These are phyloP conservation scores for Ajuga reptans DNA, from an alignment of 305 asterid species.

Conservation along the genomic window DNA sequence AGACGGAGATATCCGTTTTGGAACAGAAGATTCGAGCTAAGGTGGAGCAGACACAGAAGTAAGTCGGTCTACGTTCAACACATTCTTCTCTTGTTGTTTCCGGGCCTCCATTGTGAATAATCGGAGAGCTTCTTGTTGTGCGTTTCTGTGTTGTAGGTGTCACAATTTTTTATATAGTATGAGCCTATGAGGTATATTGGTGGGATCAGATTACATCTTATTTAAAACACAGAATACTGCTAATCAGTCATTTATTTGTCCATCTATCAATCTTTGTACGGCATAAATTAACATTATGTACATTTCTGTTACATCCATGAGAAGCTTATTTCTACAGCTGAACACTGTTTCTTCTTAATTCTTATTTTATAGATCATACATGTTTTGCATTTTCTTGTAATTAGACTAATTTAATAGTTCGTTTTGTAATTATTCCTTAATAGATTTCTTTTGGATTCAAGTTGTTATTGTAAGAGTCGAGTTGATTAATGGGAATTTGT, in stretches of 20 bases:
- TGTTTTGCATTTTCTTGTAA: too few species aligned
- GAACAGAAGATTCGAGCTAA: constrained; percentile 92
- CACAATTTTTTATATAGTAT: constrained; percentile 27
- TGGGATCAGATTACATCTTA: constrained; percentile 23
- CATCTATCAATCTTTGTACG: constrained; percentile 26
- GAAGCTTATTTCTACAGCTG: neutral
- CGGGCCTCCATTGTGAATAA: constrained; percentile 34
- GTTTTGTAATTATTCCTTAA: too few species aligned
- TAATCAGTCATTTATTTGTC: constrained; percentile 19
- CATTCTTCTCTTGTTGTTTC: neutral
- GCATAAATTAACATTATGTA: constrained; percentile 15
- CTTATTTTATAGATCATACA: too few species aligned
- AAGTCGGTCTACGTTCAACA: neutral
- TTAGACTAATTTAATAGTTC: too few species aligned
- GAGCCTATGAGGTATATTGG: constrained; percentile 17
- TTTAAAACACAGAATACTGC: constrained; percentile 15
- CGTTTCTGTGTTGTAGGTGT: constrained; percentile 24
- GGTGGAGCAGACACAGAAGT: constrained; percentile 82
- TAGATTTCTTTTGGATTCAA: too few species aligned
- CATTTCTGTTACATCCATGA: neutral
- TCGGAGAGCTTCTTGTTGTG: constrained; percentile 29
- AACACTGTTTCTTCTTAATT: too few species aligned
- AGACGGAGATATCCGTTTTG: constrained; percentile 76
- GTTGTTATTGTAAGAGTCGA: too few species aligned
- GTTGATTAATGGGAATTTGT: too few species aligned